Percentiles rank a stretch among this genome's conserved stretches.
phyloP scores from a whole-genome alignment of 78 protist genomes.

The Dictyostelium firmibasis region DNA sequence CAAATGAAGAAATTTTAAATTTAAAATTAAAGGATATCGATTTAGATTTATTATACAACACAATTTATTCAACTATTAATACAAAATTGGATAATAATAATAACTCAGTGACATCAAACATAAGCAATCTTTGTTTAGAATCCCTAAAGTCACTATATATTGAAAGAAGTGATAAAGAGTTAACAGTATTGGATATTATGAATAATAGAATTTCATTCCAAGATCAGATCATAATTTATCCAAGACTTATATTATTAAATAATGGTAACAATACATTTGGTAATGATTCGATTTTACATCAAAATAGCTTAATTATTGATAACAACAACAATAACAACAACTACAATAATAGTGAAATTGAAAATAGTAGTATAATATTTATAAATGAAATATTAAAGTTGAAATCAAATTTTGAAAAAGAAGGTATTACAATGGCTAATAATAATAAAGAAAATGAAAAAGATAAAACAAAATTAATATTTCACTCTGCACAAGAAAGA shows the following conservation, averaged over 20 bases:
- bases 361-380: not conserved
- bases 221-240: slow-evolving; percentile 37
- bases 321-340: not conserved
- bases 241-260: not conserved
- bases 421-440: not conserved
- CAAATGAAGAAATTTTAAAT: not conserved
- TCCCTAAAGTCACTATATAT: not conserved
- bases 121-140: not conserved
- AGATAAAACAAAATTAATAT: slow-evolving; percentile 1
- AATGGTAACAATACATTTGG: not conserved
- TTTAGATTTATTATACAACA: not conserved
- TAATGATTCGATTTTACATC: not conserved
- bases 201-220: slow-evolving; percentile 24
- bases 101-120: not conserved
- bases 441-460: not conserved
- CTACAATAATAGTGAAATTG: not conserved
- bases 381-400: not conserved
- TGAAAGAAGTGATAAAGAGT: not conserved
- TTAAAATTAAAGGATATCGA: not conserved
- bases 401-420: not conserved
- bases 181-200: slow-evolving; percentile 16
- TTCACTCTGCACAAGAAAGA: slow-evolving; percentile 9
- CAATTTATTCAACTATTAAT: not conserved
- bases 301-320: not conserved
- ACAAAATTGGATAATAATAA: not conserved